Evolutionary conservation across 768 basidiomycete genomes (phyloP).

Genomic region (Trametes cingulata): DNA sequence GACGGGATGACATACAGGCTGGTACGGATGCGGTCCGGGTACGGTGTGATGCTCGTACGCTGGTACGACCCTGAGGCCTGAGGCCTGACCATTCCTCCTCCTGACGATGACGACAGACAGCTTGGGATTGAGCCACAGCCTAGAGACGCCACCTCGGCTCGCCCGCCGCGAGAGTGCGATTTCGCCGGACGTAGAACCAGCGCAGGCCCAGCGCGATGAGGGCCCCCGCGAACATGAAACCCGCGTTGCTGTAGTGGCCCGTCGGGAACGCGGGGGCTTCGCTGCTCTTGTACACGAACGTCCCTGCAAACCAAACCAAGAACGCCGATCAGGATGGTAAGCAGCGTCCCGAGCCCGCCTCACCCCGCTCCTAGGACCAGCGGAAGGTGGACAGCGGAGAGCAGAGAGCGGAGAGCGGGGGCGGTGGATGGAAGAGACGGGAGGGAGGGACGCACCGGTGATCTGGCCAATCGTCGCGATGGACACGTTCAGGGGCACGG

Average conservation of each 20-base stretch:
- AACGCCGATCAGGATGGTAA: too few species aligned
- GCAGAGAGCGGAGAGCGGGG: neutral
- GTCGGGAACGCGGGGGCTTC: slow-evolving; percentile 38
- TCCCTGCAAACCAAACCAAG: slow-evolving; percentile 15
- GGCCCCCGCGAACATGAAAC: slow-evolving; percentile 31
- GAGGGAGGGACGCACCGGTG: slow-evolving; percentile 24
- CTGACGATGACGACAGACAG: neutral
- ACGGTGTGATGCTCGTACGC: too few species aligned
- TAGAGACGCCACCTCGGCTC: slow-evolving; percentile 24
- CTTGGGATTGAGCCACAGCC: too few species aligned
- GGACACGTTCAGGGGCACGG: slow-evolving; percentile 36
- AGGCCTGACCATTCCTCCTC: neutral
- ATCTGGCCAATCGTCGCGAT: slow-evolving; percentile 40
- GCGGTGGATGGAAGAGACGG: neutral
- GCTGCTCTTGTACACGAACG: slow-evolving; percentile 32
- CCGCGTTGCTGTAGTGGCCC: slow-evolving; percentile 39
- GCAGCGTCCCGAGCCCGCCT: neutral
- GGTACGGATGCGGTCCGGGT: too few species aligned
- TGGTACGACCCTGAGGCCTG: too few species aligned
- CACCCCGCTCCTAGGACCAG: neutral
- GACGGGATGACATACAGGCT: too few species aligned
- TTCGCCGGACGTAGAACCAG: slow-evolving; percentile 24
- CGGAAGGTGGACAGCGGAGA: neutral
- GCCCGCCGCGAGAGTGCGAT: slow-evolving; percentile 17
- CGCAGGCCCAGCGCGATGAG: slow-evolving; percentile 17